Conservation (phyloP, 2,329 filamentous ascomycete genomes). For the Aspergillus tamarii region DNA sequence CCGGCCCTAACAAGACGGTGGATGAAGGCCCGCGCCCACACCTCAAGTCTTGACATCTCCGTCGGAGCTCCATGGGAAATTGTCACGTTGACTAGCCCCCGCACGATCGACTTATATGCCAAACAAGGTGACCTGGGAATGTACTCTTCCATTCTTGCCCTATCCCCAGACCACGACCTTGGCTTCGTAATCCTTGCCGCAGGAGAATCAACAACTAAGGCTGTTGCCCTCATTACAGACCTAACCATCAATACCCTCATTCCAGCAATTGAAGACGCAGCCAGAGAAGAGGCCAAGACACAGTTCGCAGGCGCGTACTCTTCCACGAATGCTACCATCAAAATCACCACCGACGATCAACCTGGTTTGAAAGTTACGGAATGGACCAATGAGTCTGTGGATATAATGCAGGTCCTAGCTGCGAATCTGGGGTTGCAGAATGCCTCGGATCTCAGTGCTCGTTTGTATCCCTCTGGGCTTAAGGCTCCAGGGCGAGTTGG, state of each 20-base stretch:
- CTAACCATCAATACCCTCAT: neutral
- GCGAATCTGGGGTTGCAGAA: neutral
- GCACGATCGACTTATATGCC: slow-evolving; percentile 16
- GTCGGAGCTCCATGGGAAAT: neutral
- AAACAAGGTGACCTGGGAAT: slow-evolving; percentile 30
- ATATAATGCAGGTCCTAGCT: neutral
- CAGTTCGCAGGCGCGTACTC: neutral
- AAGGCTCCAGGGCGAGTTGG: slow-evolving; percentile 15
- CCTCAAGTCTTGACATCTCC: neutral
- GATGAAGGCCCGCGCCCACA: slow-evolving; percentile 38
- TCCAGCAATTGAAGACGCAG: neutral
- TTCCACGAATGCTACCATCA: neutral
- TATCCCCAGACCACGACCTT: slow-evolving; percentile 30
- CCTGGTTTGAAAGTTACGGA: neutral
- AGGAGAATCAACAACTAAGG: neutral
- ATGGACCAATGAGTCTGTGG: neutral
- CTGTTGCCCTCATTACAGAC: neutral
- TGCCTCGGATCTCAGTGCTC: slow-evolving; percentile 24
- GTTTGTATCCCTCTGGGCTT: slow-evolving; percentile 30
- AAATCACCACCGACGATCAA: neutral
- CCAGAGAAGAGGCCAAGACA: neutral
- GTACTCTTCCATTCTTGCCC: slow-evolving; percentile 28
- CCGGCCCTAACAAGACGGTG: slow-evolving; percentile 42
- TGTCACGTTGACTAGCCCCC: neutral
- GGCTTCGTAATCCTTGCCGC: slow-evolving; percentile 30